Evolutionary conservation across 2,329 filamentous ascomycete species (phyloP).

Genomic region (Colletotrichum sidae): DNA sequence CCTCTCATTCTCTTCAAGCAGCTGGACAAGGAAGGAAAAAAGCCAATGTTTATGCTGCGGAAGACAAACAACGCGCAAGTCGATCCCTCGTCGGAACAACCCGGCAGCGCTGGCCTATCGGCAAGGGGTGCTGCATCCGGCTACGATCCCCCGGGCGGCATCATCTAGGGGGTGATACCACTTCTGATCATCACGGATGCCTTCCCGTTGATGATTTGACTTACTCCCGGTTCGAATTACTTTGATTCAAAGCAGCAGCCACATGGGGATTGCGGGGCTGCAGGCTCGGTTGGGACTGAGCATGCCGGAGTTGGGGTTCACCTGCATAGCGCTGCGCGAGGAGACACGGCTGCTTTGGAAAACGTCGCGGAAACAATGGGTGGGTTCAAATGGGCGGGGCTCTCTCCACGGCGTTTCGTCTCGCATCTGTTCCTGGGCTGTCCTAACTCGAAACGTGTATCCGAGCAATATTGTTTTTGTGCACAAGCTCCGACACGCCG

Average conservation of each 20-base stretch:
- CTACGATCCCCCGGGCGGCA: slow-evolving; percentile 71
- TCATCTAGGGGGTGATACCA: slow-evolving; percentile 56
- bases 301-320: slow-evolving; percentile 36
- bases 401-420: slow-evolving; percentile 35
- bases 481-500: slow-evolving; percentile 20
- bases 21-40: slow-evolving; percentile 94
- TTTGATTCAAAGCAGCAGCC: slow-evolving; percentile 20
- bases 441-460: slow-evolving; percentile 32
- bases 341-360: slow-evolving; percentile 33
- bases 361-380: slow-evolving; percentile 31
- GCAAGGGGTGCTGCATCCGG: slow-evolving; percentile 57
- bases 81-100: slow-evolving; percentile 57
- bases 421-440: slow-evolving; percentile 32
- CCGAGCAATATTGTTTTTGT: slow-evolving; percentile 27
- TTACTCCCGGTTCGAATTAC: slow-evolving; percentile 19
- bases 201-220: slow-evolving; percentile 29
- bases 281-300: slow-evolving; percentile 27
- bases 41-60: slow-evolving; percentile 99
- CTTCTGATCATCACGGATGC: slow-evolving; percentile 31
- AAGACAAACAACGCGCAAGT: slow-evolving; percentile 68
- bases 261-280: slow-evolving; percentile 20
- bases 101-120: slow-evolving; percentile 64
- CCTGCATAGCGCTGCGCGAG: slow-evolving; percentile 37
- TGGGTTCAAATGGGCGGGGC: slow-evolving; percentile 27
- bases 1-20: slow-evolving; percentile 97